phyloP scores from a whole-genome alignment of 2,329 filamentous ascomycete species.

The Orbilia oligospora region DNA sequence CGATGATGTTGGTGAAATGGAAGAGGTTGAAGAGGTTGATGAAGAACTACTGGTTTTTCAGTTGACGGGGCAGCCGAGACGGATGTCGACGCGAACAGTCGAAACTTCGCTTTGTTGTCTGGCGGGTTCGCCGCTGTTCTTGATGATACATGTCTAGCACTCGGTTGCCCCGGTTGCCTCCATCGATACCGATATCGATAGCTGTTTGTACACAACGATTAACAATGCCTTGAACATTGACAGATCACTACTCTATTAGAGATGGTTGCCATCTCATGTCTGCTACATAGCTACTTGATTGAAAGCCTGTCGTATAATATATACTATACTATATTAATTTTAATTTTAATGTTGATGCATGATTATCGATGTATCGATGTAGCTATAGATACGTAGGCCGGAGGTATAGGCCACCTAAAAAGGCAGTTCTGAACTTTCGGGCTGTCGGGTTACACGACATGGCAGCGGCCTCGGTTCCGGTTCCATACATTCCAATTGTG shows the following conservation, averaged over 20 bases:
- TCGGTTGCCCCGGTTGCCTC: constrained; percentile 1
- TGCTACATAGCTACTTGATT: not conserved
- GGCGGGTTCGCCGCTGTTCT: constrained; percentile 1
- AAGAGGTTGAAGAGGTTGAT: not conserved
- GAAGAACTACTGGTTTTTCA: not conserved
- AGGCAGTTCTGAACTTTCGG: constrained; percentile 8
- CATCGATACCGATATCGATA: not conserved
- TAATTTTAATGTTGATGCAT: no score
- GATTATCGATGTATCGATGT: no score
- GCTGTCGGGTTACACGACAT: constrained; percentile 3
- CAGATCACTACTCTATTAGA: constrained; percentile 8
- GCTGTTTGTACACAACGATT: no score
- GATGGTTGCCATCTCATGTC: not conserved
- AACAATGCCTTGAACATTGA: constrained; percentile 9
- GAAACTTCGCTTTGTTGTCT: constrained; percentile 11
- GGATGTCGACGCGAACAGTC: constrained; percentile 7
- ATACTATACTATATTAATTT: no score
- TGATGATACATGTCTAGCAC: constrained; percentile 6
- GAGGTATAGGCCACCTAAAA: not conserved
- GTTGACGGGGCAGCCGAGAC: not conserved
- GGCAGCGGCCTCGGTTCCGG: no score
- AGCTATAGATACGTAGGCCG: no score
- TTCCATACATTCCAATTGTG: no score
- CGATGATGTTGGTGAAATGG: not conserved
- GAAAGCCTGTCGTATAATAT: no score